Base-by-base conservation (phyloP, 1,284 basidiomycete species). In the Jaminaea rosea region DNA sequence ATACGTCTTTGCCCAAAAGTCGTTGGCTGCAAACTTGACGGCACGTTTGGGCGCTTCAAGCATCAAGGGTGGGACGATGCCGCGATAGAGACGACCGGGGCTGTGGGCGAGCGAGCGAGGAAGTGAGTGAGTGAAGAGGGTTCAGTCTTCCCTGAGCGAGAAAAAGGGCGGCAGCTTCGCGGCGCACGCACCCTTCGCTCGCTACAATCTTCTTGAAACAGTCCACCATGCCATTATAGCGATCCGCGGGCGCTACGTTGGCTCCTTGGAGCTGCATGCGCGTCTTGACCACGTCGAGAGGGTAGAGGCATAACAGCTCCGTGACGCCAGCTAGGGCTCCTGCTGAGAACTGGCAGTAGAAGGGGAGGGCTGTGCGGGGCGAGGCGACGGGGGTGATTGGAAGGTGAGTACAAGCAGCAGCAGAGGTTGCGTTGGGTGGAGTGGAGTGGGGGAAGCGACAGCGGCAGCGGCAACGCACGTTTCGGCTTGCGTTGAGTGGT, bases 41-140 rank as follows among this genome's bases (percentile, higher is more conserved):
- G 93, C 93, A 77, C 93, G 84, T 78, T 99, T 99, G 4, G 93
- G 94, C 21, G 94, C 94, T 77, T 99, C 93, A 50, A 98, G 79
- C 72, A 97, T 82, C 24, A 99, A 77, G 19, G 94, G 94, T 6
- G 94, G 89, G 19, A 91, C 83, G 53, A 99, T 83, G 60, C 93
- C 93, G 77, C 92, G 82, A 78, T 98, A 98, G 55, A 98, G 77
- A 46, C 88, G 81, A 44, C 87, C 83, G 49, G 81, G 77, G 47
- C 89, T 93, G 46, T 31, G 26, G 49, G 50, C 29, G 44, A 34
- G 47, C 63, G 56, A 63, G 29, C 41, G 55, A n/a, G n/a, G n/a
- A n/a, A n/a, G n/a, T n/a, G n/a, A n/a, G n/a, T n/a, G n/a, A n/a
- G n/a, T n/a, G n/a, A n/a, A n/a, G n/a, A n/a, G n/a, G n/a, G n/a